Evolutionary conservation across 495 filamentous ascomycete genomes (phyloP), one percentile per base, ranked within the genome.

Genomic region (Penicillium flavigenum): DNA sequence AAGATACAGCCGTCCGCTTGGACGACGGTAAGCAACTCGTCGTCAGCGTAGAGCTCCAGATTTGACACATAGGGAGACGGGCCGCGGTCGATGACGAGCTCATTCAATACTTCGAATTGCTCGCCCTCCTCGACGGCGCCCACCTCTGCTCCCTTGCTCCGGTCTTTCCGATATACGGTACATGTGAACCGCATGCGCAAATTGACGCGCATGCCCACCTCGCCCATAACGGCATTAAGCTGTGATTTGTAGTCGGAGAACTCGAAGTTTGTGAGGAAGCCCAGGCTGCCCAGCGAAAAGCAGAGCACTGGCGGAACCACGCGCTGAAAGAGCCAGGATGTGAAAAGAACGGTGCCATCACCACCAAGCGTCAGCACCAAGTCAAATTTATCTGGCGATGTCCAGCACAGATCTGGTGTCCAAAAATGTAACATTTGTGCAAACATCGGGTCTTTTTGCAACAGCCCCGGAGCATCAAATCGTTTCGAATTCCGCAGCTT

Each of bases 1-100:
- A 98, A 95, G 59, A 98, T 98, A 75, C 91, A 94, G 49, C 94
- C 94, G 61, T 98, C 94, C 22, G 94, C 94, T 77, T 96, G 91
- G 51, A 98, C 86, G 41, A 96, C 89, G 17, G 94, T 98, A 52
- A 98, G 81, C 22, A 96, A 85, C 73, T 92, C 87, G 69, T 96
- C 87, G 66, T 98, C 91, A 54, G 89, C 93, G 65, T 96, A 97
- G 29, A 98, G 79, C 76, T 98, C 95, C 36, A 96, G 80, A 69
- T 92, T 92, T n/a, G 90, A 94, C 42, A 95, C 91, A 68, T 97
- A 97, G n/a, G 93, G 88, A 41, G 89, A 94, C 60, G 94, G 93
- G 50, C 94, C 94, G 31, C 94, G 88, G 73, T 98, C 94, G 64
- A 98, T 96, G 63, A 98, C 92, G 20, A 98, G 83, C 74, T 98